Conservation (phyloP, 306 rosid genomes). For the Quercus mongolica region DNA sequence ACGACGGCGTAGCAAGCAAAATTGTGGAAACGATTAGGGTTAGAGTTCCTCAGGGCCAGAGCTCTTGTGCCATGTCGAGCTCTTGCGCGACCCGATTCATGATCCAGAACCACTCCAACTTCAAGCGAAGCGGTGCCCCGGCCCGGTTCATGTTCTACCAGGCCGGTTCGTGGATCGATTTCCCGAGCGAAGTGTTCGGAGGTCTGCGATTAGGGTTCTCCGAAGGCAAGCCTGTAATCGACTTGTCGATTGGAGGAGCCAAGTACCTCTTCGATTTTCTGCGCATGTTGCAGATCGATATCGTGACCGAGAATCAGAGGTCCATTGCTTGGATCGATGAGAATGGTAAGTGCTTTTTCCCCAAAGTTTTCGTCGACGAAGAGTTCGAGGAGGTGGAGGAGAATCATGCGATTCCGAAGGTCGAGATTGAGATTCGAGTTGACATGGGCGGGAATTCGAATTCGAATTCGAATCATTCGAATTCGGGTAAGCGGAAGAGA, state of each 20-base stretch:
- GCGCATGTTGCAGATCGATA: conserved; percentile 54
- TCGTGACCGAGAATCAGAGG: conserved; percentile 32
- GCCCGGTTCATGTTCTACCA: conserved; percentile 50
- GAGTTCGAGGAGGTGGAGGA: conserved; percentile 16
- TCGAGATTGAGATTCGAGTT: conserved; percentile 30
- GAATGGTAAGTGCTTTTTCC: conserved; percentile 45
- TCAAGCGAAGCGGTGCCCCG: conserved; percentile 40
- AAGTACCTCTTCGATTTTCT: conserved; percentile 41
- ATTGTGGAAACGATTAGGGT: conserved; percentile 20
- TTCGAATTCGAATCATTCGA: not conserved
- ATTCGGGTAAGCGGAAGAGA: conserved; percentile 28
- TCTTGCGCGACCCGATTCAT: conserved; percentile 9
- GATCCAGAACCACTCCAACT: conserved; percentile 30
- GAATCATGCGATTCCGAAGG: not conserved
- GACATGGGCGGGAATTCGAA: conserved; percentile 11
- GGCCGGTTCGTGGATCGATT: conserved; percentile 44
- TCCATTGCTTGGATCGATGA: conserved; percentile 69
- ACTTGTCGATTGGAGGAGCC: conserved; percentile 33
- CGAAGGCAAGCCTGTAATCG: conserved; percentile 30
- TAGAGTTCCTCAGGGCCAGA: not conserved
- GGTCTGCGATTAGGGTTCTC: conserved; percentile 29
- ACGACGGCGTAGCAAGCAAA: not conserved
- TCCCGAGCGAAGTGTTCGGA: conserved; percentile 22
- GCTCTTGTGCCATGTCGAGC: not conserved
- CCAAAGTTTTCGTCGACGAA: conserved; percentile 35